Conservation (phyloP, 257 asterid genomes). For the Petunia axillaris region DNA sequence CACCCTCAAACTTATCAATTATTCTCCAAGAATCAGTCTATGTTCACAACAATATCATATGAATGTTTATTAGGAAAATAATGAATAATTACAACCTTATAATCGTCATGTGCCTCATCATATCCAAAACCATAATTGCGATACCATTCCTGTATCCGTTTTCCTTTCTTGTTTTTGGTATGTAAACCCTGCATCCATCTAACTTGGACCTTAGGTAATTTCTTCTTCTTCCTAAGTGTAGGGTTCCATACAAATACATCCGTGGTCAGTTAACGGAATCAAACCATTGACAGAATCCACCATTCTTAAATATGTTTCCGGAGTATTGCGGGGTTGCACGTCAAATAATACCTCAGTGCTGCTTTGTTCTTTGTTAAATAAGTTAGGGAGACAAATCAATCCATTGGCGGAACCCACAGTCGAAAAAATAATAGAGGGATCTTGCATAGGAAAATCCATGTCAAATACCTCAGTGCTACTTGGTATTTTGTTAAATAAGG, state of each 20-base stretch:
- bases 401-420: background rate
- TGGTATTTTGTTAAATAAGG: background rate
- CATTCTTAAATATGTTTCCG: background rate
- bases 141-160: too few relatives aligned
- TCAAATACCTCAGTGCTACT: background rate
- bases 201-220: background rate
- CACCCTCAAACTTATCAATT: background rate
- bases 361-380: background rate
- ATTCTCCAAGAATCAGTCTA: background rate
- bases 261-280: background rate
- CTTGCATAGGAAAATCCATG: background rate
- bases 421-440: background rate
- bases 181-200: too few relatives aligned
- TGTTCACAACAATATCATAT: background rate
- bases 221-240: background rate
- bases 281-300: background rate
- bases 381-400: background rate
- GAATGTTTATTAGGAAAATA: background rate
- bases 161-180: too few relatives aligned
- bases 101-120: background rate
- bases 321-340: background rate
- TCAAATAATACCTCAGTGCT: background rate
- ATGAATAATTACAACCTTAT: background rate
- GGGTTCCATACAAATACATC: background rate
- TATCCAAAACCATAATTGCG: background rate